Evolutionary conservation across 257 asterid species (phyloP).

Genomic region (Sherardia arvensis): DNA sequence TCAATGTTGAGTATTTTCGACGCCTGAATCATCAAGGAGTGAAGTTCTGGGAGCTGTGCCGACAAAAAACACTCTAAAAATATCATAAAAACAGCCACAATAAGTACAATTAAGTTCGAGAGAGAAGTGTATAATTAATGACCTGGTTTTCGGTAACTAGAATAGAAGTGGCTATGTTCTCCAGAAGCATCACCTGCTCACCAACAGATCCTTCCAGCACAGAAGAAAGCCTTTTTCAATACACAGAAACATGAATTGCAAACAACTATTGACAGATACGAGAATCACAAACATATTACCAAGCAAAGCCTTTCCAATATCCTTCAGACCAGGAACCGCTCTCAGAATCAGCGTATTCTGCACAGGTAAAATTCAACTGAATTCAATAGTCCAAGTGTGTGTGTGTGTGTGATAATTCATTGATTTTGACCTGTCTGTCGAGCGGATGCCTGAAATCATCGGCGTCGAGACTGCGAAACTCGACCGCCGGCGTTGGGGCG

Average conservation of each 20-base stretch:
- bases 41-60: constrained; percentile 85
- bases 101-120: not conserved
- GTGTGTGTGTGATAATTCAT: not conserved
- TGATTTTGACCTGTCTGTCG: constrained; percentile 60
- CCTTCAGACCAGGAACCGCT: constrained; percentile 85
- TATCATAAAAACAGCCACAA: not conserved
- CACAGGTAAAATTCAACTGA: not conserved
- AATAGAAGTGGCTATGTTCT: constrained; percentile 91
- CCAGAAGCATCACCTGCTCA: constrained; percentile 96
- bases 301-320: constrained; percentile 70
- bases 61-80: constrained; percentile 11
- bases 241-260: not conserved
- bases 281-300: constrained; percentile 32
- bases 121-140: not conserved
- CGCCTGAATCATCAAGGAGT: constrained; percentile 67
- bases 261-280: too few species aligned
- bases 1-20: constrained; percentile 55
- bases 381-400: not conserved
- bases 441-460: constrained; percentile 94
- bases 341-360: constrained; percentile 91
- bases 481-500: constrained; percentile 19
- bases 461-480: constrained; percentile 64
- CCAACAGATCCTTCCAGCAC: constrained; percentile 50
- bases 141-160: constrained; percentile 85
- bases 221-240: not conserved